These are phyloP conservation scores for Rhodomyrtus tomentosa DNA, from an alignment of 345 rosid species.

Conservation along the genomic window DNA sequence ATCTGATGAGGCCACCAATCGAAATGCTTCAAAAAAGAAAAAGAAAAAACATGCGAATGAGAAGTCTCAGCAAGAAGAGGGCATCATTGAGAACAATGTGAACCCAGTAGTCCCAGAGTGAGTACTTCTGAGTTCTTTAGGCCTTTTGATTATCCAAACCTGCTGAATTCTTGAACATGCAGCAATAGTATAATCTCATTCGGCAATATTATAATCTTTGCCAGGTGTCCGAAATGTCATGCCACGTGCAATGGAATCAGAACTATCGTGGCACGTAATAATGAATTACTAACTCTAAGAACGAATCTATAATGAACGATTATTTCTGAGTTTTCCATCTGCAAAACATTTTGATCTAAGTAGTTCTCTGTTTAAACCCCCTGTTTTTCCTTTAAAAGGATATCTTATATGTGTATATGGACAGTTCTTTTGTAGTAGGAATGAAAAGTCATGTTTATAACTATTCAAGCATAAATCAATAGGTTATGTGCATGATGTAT, in stretches of 20 bases:
- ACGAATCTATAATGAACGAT: neutral
- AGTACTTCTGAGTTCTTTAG: neutral
- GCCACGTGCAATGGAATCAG: neutral
- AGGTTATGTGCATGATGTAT: neutral
- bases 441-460: neutral
- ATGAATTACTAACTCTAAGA: neutral
- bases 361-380: neutral
- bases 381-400: neutral
- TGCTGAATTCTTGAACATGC: neutral
- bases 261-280: neutral
- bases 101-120: neutral
- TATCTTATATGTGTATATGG: neutral
- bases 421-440: neutral
- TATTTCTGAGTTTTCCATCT: neutral
- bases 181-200: neutral
- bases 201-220: neutral
- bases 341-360: neutral
- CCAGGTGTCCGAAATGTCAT: neutral
- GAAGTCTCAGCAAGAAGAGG: neutral
- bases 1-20: neutral
- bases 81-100: neutral
- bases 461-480: neutral
- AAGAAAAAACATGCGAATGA: neutral
- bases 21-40: neutral
- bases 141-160: neutral